Evolutionary conservation across 2,329 filamentous ascomycete genomes (phyloP).

Genomic region (Fusarium sp.): DNA sequence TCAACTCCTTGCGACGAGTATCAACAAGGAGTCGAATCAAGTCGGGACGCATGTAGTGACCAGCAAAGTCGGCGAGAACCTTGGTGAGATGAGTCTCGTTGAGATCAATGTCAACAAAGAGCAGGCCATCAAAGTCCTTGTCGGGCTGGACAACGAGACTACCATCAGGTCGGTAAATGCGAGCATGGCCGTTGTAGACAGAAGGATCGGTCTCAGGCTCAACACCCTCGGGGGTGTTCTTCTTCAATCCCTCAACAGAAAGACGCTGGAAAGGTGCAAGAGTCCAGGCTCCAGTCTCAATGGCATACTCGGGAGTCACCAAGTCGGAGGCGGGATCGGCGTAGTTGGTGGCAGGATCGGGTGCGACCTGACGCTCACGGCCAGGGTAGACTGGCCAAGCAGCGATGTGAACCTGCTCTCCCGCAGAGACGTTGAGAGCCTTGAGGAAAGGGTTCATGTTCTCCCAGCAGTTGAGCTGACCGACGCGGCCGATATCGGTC

Average conservation of each 20-base stretch:
- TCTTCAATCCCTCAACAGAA: conserved; percentile 45
- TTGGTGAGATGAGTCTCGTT: conserved; percentile 51
- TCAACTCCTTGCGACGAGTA: conserved; percentile 45
- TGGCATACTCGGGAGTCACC: conserved; percentile 48
- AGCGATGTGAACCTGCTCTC: conserved; percentile 52
- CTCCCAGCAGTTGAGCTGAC: conserved; percentile 71
- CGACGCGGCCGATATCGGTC: conserved; percentile 66
- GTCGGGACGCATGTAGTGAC: conserved; percentile 59
- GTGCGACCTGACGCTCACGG: conserved; percentile 40
- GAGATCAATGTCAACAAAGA: conserved; percentile 67
- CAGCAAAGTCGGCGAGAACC: conserved; percentile 55
- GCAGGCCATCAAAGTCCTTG: conserved; percentile 61
- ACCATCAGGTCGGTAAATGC: conserved; percentile 48
- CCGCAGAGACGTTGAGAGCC: conserved; percentile 47
- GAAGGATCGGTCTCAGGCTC: conserved; percentile 47
- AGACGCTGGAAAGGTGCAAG: conserved; percentile 48
- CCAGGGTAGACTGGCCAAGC: conserved; percentile 51
- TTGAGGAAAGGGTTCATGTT: conserved; percentile 58
- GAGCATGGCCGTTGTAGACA: conserved; percentile 46
- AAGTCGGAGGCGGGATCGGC: conserved; percentile 46
- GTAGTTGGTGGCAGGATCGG: conserved; percentile 49
- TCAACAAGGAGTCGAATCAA: conserved; percentile 56
- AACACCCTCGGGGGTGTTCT: conserved; percentile 48
- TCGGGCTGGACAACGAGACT: conserved; percentile 46
- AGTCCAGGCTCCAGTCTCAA: conserved; percentile 49